Base-by-base conservation (phyloP, 495 filamentous ascomycete genomes). In the Terfezia boudieri region DNA sequence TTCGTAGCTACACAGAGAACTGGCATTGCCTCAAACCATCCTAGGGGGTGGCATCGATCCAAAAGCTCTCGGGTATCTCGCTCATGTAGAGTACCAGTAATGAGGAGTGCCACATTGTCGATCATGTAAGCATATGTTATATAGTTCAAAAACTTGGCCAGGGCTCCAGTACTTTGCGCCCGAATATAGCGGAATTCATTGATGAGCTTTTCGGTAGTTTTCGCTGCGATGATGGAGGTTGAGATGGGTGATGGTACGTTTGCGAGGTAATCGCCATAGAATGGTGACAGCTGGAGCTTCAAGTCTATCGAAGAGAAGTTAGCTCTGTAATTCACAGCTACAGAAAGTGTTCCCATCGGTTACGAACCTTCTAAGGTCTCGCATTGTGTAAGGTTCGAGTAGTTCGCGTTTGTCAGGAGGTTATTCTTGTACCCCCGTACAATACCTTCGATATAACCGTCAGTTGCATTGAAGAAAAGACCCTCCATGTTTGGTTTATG, bases 41-140 rank as follows among this genome's bases (percentile, higher is more conserved):
- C 90, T 0, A 99, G 77, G 12, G 90, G 92, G 63, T 99, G 92
- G 69, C 92, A 96, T 62, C 90, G 77, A 60, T 95, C 90, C 52
- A 99, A 70, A 59, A 99, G 77, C 70, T 98, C 92, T 46, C 88
- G 77, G 12, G 92, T 98, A 70, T 99, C 92, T 64, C 90, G 79
- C 70, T 96, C 92, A 68, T 96, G 90, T 17, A 99, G 76, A 17
- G 92, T 99, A 58, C 92, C 90, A 38, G 90, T 99, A 68, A 99
- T 99, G 61, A 99, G 79, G 22, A 99, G 80, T 26, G 90, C 92
- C 43, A 99, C 86, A 67, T 99, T 99, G 70, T 99, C 90, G 69
- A 99, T 99, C 90, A 99, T 99, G 73, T 99, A 99, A 50, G 86
- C 87, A 64, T 99, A 96, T 10, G 89, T 96, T 54, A 99, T 71